Base-by-base conservation (phyloP, 179 eudicot species). In the Beta corolliflora region DNA sequence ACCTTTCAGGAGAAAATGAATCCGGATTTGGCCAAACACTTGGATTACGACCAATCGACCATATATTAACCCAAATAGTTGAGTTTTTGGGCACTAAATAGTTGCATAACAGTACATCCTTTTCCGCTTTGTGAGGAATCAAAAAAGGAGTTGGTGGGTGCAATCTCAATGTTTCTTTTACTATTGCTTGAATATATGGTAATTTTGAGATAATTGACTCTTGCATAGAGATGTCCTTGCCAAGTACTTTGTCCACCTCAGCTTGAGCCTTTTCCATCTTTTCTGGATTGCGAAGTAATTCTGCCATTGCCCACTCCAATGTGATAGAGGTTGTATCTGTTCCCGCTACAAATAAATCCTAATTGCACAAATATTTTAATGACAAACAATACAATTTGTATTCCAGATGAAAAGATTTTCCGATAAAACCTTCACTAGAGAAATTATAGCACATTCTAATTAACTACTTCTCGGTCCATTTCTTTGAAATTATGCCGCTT, bases 291-390 rank as follows among this genome's bases (percentile, higher is more conserved):
- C 80, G 69, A 4, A 84, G 25, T 68, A 81, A 68, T 60, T 84
- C 82, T 7, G 82, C 60, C 79, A 84, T 81, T 23, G 80, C 80
- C 84, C 84, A 84, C 21, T 81, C 84, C 23, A 81, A 0, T 50
- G 82, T 73, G 41, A 14, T 74, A 1, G 80, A 59, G 2, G 87
- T 81, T 52, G 87, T 73, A 25, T 84, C 84, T 1, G 82, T 84
- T 19, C 84, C 84, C 0, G 81, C 86, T 46, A 60, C 7, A 18
- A 84, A 84, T 10, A 81, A 29, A 41, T 81, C 84, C 87, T 84
- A 21, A 36, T 10, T 5, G 52, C 14, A 70, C 52, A 80, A 18
- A 50, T 52, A 54, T 8, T 0, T 48, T 48, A 48, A 0, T 5
- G 52, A 48, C 7, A 48, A 48, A 48, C 52, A 48, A 48, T 4